Base-by-base conservation (phyloP, 106 monocot species). In the Narthecium ossifragum region DNA sequence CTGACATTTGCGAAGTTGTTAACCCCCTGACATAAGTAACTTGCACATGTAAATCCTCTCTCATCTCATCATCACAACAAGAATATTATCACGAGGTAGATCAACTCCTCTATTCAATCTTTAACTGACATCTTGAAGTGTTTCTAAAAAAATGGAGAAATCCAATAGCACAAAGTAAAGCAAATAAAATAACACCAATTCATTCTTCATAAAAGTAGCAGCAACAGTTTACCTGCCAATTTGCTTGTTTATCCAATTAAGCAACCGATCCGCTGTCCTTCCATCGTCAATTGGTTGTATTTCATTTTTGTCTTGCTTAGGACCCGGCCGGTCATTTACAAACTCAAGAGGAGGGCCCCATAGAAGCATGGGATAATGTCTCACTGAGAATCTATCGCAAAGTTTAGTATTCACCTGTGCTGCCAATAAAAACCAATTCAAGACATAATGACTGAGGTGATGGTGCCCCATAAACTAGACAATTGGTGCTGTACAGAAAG, bases 241-340 rank as follows among this genome's bases (percentile, higher is more conserved):
- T 64, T 51, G 65, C 53, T 90, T 86, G 67, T 96, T 96, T 65
- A 96, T 96, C 86, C 86, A 96, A 66, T 79, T 78, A 39, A 96
- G 90, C 53, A 96, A 69, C 7, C 57, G 64, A 0, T 83, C 78
- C 55, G 94, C 82, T 45, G 94, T 96, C 52, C 83, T 83, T 65
- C 64, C 86, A 83, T 90, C 75, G 34, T 83, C 90, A 73, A 96
- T 84, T 27, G 34, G 21, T 34, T 60, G 48, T 48, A 96, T 84
- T 53, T 78, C 84, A 73, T 34, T 90, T 17, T 85, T 75, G 31
- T 76, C 73, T 73, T 90, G 63, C 33, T 80, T 78, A 54, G 86
- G 78, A 64, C 78, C 75, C 90, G 86, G 81, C 41, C 51, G 31
- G 28, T 67, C 71, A 60, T 53, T 60, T 39, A 46, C 48, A 66